phyloP scores from a whole-genome alignment of 2,329 filamentous ascomycete species.

The Dryadomyces quercus-mongolicae region DNA sequence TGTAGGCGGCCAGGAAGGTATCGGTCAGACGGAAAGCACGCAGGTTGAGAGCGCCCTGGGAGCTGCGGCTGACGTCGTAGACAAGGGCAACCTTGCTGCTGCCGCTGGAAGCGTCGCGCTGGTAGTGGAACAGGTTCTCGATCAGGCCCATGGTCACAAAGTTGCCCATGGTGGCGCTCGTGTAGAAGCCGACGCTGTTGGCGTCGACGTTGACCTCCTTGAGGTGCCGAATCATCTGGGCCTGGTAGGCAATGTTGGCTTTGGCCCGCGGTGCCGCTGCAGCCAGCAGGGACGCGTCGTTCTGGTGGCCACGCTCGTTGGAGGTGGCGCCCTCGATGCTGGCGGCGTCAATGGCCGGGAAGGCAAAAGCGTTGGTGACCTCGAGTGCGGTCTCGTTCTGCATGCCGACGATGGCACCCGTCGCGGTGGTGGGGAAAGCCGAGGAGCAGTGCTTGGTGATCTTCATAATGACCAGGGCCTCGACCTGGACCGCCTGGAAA shows the following conservation, averaged over 20 bases:
- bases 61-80: slow-evolving; percentile 90
- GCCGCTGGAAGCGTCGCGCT: slow-evolving; percentile 88
- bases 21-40: slow-evolving; percentile 85
- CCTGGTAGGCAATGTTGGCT: slow-evolving; percentile 77
- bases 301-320: slow-evolving; percentile 43
- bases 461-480: slow-evolving; percentile 95
- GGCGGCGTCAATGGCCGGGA: slow-evolving; percentile 69
- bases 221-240: slow-evolving; percentile 93
- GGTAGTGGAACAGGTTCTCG: slow-evolving; percentile 96
- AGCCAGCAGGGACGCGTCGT: slow-evolving; percentile 61
- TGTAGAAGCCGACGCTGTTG: slow-evolving; percentile 98
- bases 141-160: slow-evolving; percentile 91
- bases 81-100: slow-evolving; percentile 80
- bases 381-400: slow-evolving; percentile 71
- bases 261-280: slow-evolving; percentile 87
- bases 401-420: slow-evolving; percentile 87
- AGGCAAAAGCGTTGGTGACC: slow-evolving; percentile 90
- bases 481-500: slow-evolving; percentile 82
- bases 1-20: slow-evolving; percentile 80
- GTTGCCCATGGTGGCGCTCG: slow-evolving; percentile 96
- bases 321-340: slow-evolving; percentile 36
- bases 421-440: slow-evolving; percentile 78
- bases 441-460: slow-evolving; percentile 91
- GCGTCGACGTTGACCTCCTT: slow-evolving; percentile 97
- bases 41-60: slow-evolving; percentile 79